Base-by-base conservation (phyloP, 257 asterid species). In the Ilex aquifolium region DNA sequence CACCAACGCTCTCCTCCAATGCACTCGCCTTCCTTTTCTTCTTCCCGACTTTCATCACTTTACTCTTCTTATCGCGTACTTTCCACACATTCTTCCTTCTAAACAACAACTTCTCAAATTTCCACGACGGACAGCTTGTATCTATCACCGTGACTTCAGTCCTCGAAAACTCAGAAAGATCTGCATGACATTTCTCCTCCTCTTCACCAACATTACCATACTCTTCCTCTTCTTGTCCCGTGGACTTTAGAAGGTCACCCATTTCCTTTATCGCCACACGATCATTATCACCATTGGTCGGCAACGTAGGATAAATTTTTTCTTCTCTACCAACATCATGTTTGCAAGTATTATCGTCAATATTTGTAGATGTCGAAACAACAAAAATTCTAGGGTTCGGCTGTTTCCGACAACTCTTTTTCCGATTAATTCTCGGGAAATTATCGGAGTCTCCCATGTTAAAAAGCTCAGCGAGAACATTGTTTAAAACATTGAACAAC, bases 101-200 rank as follows among this genome's bases (percentile, higher is more conserved):
- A 66, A 67, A 83, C 77, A 92, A 65, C 71, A 92, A 52, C 74
- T 88, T 91, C 73, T 92, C 98, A 40, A 83, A 88, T 60, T 92
- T 92, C 95, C 98, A 88, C 31, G 70, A 70, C 64, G 83, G 81
- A 59, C 72, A 88, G 79, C 98, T 91, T 27, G 97, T 88, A 67
- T 91, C 98, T 3, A 91, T 91, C 49, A 91, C 91, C 30, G 85
- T 80, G 3, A 91, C 98, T 75, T 88, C 98, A 0, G 95, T 85
- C 57, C 82, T 72, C 1, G 98, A 88, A 65, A 85, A 91, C n/a
- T 91, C 95, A 6, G 80, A 64, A 71, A 85, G 71, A 74, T 65
- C 72, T n/a, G 32, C 68, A 57, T 73, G 74, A 8, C n/a, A 17
- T 36, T 72, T 85, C 62, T 62, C 80, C 46, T 75, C 83, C 60